Evolutionary conservation across 495 filamentous ascomycete species (phyloP), one percentile per base, ranked within the genome.

Genomic region (Terfezia claveryi): DNA sequence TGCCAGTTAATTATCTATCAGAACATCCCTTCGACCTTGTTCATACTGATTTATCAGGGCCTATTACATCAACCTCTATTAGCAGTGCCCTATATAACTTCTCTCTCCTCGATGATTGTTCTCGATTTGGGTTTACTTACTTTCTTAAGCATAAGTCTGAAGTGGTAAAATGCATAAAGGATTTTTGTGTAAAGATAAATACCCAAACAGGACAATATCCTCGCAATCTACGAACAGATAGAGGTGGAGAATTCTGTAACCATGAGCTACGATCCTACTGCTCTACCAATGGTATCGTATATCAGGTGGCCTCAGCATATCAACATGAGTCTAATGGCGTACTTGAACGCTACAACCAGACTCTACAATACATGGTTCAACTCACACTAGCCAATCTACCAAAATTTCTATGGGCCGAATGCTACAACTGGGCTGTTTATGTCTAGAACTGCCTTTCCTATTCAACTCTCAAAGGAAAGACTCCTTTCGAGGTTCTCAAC

Each of bases 301-400:
- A 44, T 2, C 38, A 44, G 2, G n/a, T 16, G 1, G 2, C 38
- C 2, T 10, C 38, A 1, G 38, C 38, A 44, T 44, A 44, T 16
- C n/a, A 10, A 2, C n/a, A 10, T 44, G 38, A 44, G 38, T 44
- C 38, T 16, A 44, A 44, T 44, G n/a, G 38, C n/a, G 38, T 44
- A 46, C 36, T 52, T 50, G 56, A 58, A 41, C 37, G 53, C 27
- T 38, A 52, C 37, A 59, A 59, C 41, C 8, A 41, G 38, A 56
- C 49, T 0, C 55, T 59, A 2, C 32, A 16, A 4, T n/a, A 4
- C 23, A 27, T 51, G 6, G 36, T 49, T 2, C 12, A 37, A 27
- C 12, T 37, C 1, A 49, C 53, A 37, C 3, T 58, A 8, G 20
- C 38, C 2, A 2, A 44, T 44, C 23, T 1, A 1, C 50, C 50